Evolutionary conservation across 345 rosid species (phyloP), one percentile per base, ranked within the genome.

Genomic region (Eucalyptus dawsonii): DNA sequence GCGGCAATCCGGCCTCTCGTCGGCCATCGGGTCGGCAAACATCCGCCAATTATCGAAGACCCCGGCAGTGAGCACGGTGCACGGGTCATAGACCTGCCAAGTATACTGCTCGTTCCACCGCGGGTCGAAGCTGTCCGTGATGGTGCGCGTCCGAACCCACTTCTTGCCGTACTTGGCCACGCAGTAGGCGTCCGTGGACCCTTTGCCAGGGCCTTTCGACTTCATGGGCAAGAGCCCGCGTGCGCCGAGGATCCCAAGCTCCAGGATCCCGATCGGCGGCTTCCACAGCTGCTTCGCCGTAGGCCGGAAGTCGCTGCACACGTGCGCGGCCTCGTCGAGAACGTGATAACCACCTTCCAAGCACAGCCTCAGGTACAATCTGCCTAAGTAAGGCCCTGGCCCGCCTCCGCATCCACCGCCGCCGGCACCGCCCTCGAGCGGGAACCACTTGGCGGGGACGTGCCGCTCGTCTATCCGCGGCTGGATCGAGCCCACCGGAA

Each of bases 31-130:
- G 42, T 94, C 98, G 1, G 93, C 92, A 80, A 95, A 95, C 99
- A 98, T 96, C 6, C 97, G 96, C 99, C 99, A 95, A 83, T 97
- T 98, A 91, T 98, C 99, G 3, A 98, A 98, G 2, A 98, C 99
- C 0, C 96, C 98, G 4, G 96, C 86, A 0, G 99, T 98, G 86
- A 98, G 92, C 14, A 98, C 99, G 0, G 99, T 97, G 92, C 96
- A 95, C 2, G 99, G 99, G 87, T 98, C 99, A 54, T 98, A 98
- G 25, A 98, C 99, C 93, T 98, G 99, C 99, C 99, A 98, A 44
- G 99, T 97, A 91, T 98, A 97, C 95, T 97, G 99, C 92, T 97
- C 99, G 88, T 98, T 97, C 99, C 99, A 98, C 37, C 99, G 96
- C 54, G 99, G 99, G 91, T 97, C 98, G 54, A 98, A 95, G 95